Base-by-base conservation (phyloP, 2,329 filamentous ascomycete species). In the Colletotrichum sp. region DNA sequence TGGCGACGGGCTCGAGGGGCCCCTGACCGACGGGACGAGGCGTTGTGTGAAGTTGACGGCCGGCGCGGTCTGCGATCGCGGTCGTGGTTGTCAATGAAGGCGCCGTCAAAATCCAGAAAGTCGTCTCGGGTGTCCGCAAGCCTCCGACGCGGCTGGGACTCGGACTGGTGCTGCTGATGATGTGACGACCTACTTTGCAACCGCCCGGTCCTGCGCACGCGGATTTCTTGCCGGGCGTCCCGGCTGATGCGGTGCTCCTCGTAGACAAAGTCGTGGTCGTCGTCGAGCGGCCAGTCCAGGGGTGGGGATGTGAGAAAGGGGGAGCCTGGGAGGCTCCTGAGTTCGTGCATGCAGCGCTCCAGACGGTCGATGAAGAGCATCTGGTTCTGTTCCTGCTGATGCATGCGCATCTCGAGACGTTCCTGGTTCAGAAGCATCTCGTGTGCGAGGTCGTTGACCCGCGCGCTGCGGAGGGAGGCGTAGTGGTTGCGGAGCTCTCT, bases 381-480 rank as follows among this genome's bases (percentile, higher is more conserved):
- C 39, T 77, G 75, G 36, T 77, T 78, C 6, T 63, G 62, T 13
- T 78, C 77, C 63, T 76, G 72, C 49, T 74, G 72, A 16, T 72
- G 66, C 39, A 78, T 73, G 66, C 76, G 72, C 34, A 78, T 32
- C 52, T 78, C 77, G 44, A 78, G 65, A 6, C 75, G 69, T 28
- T 78, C 72, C 52, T 78, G 77, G 21, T 77, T 78, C 16, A 70
- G 59, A 5, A 78, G 77, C 69, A 78, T 77, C 65, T 78, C 72
- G 36, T 77, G 77, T 2, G 77, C 77, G 32, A 78, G 65, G 26
- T 72, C 63, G n/a, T 75, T 72, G 2, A 77, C 69, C 8, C 69
- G 26, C 2, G 69, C 69, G 34, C 39, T 69, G 30, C 69, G 75
- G 16, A 78, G 75, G 30, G 28, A 67, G 30, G 71, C 71, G 60